These are phyloP conservation scores for Cercospora sp. DNA, from an alignment of 2,329 filamentous ascomycete species.

Conservation along the genomic window DNA sequence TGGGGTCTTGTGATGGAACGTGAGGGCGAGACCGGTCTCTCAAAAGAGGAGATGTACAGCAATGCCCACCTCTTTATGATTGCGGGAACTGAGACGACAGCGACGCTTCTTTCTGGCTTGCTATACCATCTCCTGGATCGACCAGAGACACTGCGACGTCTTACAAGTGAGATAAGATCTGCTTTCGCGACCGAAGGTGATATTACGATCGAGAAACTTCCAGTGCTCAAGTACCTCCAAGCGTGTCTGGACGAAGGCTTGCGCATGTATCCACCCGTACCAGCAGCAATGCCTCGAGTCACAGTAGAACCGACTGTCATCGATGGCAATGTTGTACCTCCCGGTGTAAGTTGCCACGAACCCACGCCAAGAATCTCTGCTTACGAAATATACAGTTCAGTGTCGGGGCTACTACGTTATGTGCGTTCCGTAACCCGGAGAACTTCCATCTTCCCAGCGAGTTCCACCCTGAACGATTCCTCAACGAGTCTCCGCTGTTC, in stretches of 20 bases:
- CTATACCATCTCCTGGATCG: conserved; percentile 5
- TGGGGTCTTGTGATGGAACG: conserved; percentile 27
- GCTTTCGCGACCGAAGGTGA: conserved; percentile 4
- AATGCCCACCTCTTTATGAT: conserved; percentile 9
- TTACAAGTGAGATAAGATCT: conserved; percentile 7
- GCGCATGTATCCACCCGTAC: conserved; percentile 18
- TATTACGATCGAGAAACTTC: conserved; percentile 9
- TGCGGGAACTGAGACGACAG: conserved; percentile 8
- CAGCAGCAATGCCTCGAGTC: conserved; percentile 7
- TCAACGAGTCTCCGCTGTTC: conserved; percentile 10
- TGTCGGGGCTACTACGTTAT: conserved; percentile 1
- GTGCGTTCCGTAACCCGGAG: conserved; percentile 10
- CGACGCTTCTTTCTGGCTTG: conserved; percentile 2
- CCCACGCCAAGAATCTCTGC: background rate
- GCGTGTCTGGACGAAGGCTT: conserved; percentile 17
- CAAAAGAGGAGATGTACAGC: conserved; percentile 1
- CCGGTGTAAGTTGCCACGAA: background rate
- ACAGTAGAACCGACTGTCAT: background rate
- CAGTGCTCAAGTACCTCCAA: conserved; percentile 6
- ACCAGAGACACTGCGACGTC: conserved; percentile 5
- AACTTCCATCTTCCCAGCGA: conserved; percentile 29
- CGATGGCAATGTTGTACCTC: conserved; percentile 14
- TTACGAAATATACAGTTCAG: background rate
- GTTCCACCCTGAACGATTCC: conserved; percentile 38
- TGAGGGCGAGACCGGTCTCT: conserved; percentile 18